Conservation (phyloP, 2,329 filamentous ascomycete species). For the Sporothrix curviconia region DNA sequence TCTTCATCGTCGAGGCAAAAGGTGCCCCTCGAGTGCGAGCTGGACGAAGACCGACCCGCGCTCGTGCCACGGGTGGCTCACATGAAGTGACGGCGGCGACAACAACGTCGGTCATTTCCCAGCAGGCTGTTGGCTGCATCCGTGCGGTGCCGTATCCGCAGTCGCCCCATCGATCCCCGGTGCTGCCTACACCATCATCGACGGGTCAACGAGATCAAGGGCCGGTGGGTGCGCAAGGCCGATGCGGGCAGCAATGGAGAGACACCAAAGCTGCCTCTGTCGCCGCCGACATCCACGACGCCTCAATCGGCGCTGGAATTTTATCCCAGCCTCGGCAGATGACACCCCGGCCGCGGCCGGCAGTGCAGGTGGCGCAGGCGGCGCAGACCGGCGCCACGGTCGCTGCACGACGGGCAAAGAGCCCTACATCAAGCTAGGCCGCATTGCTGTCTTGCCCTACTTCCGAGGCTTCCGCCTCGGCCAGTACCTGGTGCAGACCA, state of each 20-base stretch:
- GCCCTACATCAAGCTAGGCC: slow-evolving; percentile 75
- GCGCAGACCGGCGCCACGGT: slow-evolving; percentile 40
- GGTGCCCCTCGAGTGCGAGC: slow-evolving; percentile 59
- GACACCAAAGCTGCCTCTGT: background rate
- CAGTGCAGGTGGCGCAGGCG: too few relatives aligned
- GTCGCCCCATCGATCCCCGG: slow-evolving; percentile 52
- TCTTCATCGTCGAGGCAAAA: slow-evolving; percentile 57
- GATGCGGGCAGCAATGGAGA: slow-evolving; percentile 10
- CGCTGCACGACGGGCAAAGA: slow-evolving; percentile 56
- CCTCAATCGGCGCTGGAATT: slow-evolving; percentile 20
- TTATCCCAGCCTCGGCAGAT: slow-evolving; percentile 16
- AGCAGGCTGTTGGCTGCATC: slow-evolving; percentile 63
- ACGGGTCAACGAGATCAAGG: slow-evolving; percentile 32
- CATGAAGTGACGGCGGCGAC: slow-evolving; percentile 47
- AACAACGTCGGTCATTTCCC: slow-evolving; percentile 24
- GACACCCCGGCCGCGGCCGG: too few relatives aligned
- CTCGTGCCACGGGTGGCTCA: slow-evolving; percentile 83
- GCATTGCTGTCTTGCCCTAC: slow-evolving; percentile 61
- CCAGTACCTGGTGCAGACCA: slow-evolving; percentile 58
- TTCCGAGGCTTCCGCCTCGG: slow-evolving; percentile 62
- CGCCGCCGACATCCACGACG: slow-evolving; percentile 6
- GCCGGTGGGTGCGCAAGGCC: slow-evolving; percentile 21
- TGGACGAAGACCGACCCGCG: slow-evolving; percentile 74
- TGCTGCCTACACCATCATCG: slow-evolving; percentile 36
- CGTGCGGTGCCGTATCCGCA: slow-evolving; percentile 79